Percentiles rank a stretch among this genome's conserved stretches.
These are phyloP conservation scores for Termitomyces sp. DNA, from an alignment of 768 basidiomycete species.

Conservation along the genomic window DNA sequence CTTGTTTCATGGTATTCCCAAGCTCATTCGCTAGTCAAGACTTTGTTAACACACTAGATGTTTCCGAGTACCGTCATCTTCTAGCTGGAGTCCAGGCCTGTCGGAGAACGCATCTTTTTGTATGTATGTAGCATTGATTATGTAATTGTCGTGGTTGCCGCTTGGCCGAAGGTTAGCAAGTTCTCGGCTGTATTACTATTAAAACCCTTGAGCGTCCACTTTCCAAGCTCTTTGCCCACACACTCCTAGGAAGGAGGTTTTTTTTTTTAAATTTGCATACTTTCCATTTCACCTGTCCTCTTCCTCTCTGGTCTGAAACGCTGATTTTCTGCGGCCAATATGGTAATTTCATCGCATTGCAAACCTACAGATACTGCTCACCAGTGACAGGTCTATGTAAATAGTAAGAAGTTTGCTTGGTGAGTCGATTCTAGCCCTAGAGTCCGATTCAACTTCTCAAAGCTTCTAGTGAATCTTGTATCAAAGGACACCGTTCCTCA, in stretches of 20 bases:
- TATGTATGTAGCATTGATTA: neutral
- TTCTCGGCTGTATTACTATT: neutral
- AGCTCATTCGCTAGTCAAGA: neutral
- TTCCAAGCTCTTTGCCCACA: neutral
- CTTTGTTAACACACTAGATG: neutral
- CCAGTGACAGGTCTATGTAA: constrained; percentile 55
- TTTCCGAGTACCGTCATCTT: neutral
- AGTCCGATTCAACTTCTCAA: constrained; percentile 3
- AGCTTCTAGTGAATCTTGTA: constrained; percentile 73
- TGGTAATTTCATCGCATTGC: constrained; percentile 7
- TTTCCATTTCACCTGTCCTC: neutral
- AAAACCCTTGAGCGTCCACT: neutral
- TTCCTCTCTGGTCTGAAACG: neutral
- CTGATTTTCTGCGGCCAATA: neutral
- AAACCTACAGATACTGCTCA: neutral
- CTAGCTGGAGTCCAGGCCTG: neutral
- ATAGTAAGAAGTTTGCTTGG: constrained; percentile 77
- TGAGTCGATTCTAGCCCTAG: constrained; percentile 23
- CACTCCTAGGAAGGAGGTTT: neutral
- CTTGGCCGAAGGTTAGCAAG: neutral
- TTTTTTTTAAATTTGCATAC: neutral
- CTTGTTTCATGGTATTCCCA: neutral
- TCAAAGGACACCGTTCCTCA: constrained; percentile 91
- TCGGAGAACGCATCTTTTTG: no score
- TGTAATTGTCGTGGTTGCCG: neutral